Conservation (phyloP, 805 yeast species). For the Cyberlindnera maclurae region DNA sequence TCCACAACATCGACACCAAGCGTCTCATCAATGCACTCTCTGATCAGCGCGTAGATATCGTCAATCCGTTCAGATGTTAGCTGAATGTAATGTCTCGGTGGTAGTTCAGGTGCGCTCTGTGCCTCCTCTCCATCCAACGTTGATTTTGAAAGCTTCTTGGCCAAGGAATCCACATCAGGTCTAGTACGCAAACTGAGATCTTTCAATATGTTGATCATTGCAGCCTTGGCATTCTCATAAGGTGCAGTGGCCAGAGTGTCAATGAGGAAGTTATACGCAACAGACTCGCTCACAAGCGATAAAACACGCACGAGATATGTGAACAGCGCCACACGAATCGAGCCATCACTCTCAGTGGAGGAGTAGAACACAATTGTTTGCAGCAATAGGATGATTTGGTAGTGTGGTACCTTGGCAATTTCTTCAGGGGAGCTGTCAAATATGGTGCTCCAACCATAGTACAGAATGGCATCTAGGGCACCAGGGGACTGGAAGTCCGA, state of each 20-base stretch:
- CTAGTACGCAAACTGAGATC: slow-evolving; percentile 44
- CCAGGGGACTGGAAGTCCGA: slow-evolving; percentile 18
- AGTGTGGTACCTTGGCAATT: slow-evolving; percentile 24
- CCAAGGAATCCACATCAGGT: slow-evolving; percentile 8
- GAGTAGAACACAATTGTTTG: slow-evolving; percentile 34
- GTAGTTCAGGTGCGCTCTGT: slow-evolving; percentile 29
- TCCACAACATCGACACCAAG: slow-evolving; percentile 14
- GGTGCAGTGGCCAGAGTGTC: slow-evolving; percentile 67
- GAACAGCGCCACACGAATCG: slow-evolving; percentile 37
- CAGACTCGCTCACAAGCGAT: slow-evolving; percentile 47
- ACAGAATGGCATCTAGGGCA: slow-evolving; percentile 25
- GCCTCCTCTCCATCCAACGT: slow-evolving; percentile 3
- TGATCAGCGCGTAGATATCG: slow-evolving; percentile 37
- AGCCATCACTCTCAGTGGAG: slow-evolving; percentile 30
- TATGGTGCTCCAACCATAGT: slow-evolving; percentile 32
- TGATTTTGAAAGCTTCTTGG: slow-evolving; percentile 4
- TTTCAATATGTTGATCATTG: slow-evolving; percentile 60
- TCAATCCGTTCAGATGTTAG: slow-evolving; percentile 36
- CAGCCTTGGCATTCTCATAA: slow-evolving; percentile 49
- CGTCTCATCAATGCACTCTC: slow-evolving; percentile 29
- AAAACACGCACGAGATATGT: slow-evolving; percentile 61
- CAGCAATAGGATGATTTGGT: slow-evolving; percentile 31
- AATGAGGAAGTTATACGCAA: slow-evolving; percentile 50
- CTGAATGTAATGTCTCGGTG: slow-evolving; percentile 37
- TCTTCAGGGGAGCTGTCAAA: slow-evolving; percentile 17